Evolutionary conservation across 2,329 filamentous ascomycete species (phyloP), one percentile per base, ranked within the genome.

Genomic region (Didymella sp.): DNA sequence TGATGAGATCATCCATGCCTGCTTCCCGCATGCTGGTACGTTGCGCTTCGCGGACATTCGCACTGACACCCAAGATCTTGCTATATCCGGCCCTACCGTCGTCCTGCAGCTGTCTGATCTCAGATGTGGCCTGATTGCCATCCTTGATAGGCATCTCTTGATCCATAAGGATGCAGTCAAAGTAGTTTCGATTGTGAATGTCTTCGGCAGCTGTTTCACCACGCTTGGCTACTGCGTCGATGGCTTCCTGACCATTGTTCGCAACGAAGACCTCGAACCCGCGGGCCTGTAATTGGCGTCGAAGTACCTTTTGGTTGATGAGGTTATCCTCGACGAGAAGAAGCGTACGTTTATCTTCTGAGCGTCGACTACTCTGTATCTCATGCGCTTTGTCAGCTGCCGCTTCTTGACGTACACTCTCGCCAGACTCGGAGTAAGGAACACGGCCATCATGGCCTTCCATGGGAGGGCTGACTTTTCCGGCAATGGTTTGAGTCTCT

Each of bases 261-360:
- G 80, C 80, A 1, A 75, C 76, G 15, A 73, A 66, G 1, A 73
- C 80, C 15, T 77, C 73, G 22, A 81, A 72, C 0, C 75, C 73
- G 11, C 79, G 72, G 38, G 78, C 77, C 51, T 78, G 76, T 46
- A 81, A 78, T 60, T 82, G 81, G 63, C 81, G 79, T 13, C 77
- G 73, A 25, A 83, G 62, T 24, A 83, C 80, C 19, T 80, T 79
- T 0, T 82, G 73, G 21, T 83, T 83, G 51, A 82, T 78, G 2
- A 76, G 51, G 42, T 82, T 83, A 57, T 82, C 81, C 58, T 82
- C 81, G 0, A 82, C 80, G 0, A 83, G 66, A 0, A 83, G 71
- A 6, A 76, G 53, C 2, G 69, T 74, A 9, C 61, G 58, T 9
- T 64, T 64, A 3, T 50, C 42, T 19, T 70, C 62, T 3, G 58